phyloP scores from a whole-genome alignment of 1,284 basidiomycete genomes.

The Gymnopus androsaceus region DNA sequence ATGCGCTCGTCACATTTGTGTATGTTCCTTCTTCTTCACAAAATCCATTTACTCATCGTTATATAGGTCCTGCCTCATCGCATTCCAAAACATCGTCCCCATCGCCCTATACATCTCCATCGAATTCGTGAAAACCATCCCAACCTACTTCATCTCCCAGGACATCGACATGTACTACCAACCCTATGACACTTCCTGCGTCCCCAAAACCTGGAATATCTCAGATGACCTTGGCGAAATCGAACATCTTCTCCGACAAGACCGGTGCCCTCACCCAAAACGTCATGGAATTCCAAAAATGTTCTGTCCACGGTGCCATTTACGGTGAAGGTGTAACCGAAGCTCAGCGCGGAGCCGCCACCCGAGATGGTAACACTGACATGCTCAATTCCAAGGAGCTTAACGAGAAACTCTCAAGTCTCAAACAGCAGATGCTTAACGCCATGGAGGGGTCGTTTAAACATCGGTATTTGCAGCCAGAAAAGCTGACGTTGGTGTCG shows the following conservation, averaged over 20 bases:
- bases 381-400: conserved; percentile 70
- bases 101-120: conserved; percentile 97
- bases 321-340: conserved; percentile 96
- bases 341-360: conserved; percentile 90
- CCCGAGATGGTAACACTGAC: conserved; percentile 71
- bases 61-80: conserved; percentile 76
- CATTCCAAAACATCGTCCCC: conserved; percentile 97
- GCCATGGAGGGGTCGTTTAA: conserved; percentile 80
- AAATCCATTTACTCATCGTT: conserved; percentile 14
- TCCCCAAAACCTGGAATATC: conserved; percentile 98
- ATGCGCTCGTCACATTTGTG: conserved; percentile 90
- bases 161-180: conserved; percentile 97
- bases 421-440: conserved; percentile 81
- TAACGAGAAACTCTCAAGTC: conserved; percentile 57
- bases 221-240: conserved; percentile 98
- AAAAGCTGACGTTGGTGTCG: conserved; percentile 88
- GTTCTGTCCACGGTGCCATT: conserved; percentile 80
- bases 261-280: conserved; percentile 97
- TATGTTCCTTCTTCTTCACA: conserved; percentile 41
- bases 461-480: conserved; percentile 84
- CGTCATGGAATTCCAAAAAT: conserved; percentile 98
- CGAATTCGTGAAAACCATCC: conserved; percentile 96
- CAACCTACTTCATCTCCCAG: conserved; percentile 97
- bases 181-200: conserved; percentile 86
- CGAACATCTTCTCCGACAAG: conserved; percentile 98